These are phyloP conservation scores for Zasmidium cellare DNA, from an alignment of 2,329 filamentous ascomycete genomes.

Conservation along the genomic window DNA sequence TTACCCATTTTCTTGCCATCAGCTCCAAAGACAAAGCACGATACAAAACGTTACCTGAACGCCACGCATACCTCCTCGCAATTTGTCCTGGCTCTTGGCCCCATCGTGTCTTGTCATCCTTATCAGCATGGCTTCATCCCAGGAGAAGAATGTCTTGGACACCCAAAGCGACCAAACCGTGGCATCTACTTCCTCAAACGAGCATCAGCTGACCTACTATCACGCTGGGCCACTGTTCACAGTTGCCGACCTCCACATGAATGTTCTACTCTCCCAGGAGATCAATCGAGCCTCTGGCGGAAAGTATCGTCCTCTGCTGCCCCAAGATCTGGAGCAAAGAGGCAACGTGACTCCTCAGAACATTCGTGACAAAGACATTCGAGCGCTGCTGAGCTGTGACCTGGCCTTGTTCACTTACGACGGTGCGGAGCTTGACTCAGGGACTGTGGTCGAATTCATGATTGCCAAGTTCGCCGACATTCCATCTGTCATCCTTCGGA, in stretches of 20 bases:
- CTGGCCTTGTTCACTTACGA: slow-evolving; percentile 18
- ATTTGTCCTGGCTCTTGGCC: no score
- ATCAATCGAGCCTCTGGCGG: slow-evolving; percentile 9
- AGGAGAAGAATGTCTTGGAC: background rate
- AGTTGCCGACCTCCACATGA: slow-evolving; percentile 14
- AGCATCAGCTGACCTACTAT: slow-evolving; percentile 13
- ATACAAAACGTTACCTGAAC: no score
- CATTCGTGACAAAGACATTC: slow-evolving; percentile 21
- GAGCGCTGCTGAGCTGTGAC: slow-evolving; percentile 15
- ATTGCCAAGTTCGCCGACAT: slow-evolving; percentile 19
- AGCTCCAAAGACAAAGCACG: no score
- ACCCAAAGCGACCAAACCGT: background rate
- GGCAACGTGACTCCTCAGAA: slow-evolving; percentile 16
- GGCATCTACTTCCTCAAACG: background rate
- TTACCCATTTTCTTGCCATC: background rate
- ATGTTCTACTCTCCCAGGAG: slow-evolving; percentile 15
- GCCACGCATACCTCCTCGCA: no score
- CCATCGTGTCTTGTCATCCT: no score
- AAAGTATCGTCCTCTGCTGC: slow-evolving; percentile 13
- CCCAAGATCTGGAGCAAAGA: slow-evolving; percentile 19
- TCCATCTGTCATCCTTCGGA: slow-evolving; percentile 16
- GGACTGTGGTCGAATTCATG: slow-evolving; percentile 20
- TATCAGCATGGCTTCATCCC: no score
- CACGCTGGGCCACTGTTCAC: slow-evolving; percentile 21
- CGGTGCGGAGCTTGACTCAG: slow-evolving; percentile 18